Percentiles rank a stretch among this genome's conserved stretches.
Evolutionary conservation across 805 yeast genomes (phyloP).

Genomic region (Komagataella pseudopastoris): DNA sequence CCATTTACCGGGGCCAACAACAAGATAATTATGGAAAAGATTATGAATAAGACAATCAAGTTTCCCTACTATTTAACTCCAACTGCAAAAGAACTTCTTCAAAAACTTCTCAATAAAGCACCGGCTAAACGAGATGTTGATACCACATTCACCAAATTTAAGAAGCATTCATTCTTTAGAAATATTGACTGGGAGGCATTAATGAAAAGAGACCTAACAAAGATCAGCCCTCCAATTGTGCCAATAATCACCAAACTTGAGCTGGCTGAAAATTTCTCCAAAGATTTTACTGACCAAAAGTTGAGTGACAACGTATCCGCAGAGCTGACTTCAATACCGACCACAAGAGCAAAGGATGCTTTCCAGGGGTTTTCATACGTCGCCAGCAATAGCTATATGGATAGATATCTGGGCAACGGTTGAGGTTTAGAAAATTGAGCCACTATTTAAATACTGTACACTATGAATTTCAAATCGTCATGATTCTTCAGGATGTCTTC

Average conservation of each 20-base stretch:
- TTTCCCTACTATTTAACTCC: constrained; percentile 66
- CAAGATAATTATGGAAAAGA: constrained; percentile 63
- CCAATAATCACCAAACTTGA: constrained; percentile 74
- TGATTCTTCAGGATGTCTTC: constrained; percentile 31
- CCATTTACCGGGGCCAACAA: constrained; percentile 81
- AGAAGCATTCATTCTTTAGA: constrained; percentile 64
- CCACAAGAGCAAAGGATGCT: background rate
- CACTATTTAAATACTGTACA: background rate
- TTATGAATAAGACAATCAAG: constrained; percentile 48
- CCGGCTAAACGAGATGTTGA: constrained; percentile 55
- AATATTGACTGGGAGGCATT: constrained; percentile 57
- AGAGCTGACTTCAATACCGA: constrained; percentile 4
- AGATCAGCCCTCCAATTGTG: constrained; percentile 72
- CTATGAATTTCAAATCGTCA: constrained; percentile 9
- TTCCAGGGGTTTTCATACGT: constrained; percentile 32
- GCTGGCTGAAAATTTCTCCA: constrained; percentile 74
- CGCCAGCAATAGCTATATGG: constrained; percentile 24
- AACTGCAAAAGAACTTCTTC: constrained; percentile 68
- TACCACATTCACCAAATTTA: constrained; percentile 37
- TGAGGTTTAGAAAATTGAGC: constrained; percentile 1
- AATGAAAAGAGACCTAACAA: constrained; percentile 28
- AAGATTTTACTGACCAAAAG: constrained; percentile 61
- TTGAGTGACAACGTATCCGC: constrained; percentile 2
- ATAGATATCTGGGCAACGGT: constrained; percentile 8
- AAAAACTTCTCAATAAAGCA: constrained; percentile 53